Percentiles rank a stretch among this genome's conserved stretches.
These are phyloP conservation scores for Saccharomyces cerevisiae DNA, from an alignment of 805 yeast species.

Conservation along the genomic window DNA sequence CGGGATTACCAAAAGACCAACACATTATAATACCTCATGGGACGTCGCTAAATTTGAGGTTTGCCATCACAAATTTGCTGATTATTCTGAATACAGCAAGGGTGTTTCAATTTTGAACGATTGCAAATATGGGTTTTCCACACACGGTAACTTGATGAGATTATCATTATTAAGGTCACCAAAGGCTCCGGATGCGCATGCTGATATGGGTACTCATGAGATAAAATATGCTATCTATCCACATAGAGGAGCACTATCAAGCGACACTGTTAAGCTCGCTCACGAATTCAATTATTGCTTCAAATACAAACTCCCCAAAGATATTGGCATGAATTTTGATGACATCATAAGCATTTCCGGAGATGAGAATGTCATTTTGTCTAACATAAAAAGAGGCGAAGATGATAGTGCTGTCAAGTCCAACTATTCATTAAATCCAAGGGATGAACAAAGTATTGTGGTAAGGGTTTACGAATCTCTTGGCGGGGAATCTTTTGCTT, in stretches of 20 bases:
- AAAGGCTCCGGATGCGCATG: slow-evolving; percentile 88
- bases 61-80: slow-evolving; percentile 89
- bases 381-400: slow-evolving; percentile 81
- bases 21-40: slow-evolving; percentile 93
- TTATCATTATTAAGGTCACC: slow-evolving; percentile 82
- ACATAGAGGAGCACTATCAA: slow-evolving; percentile 59
- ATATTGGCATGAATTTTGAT: slow-evolving; percentile 14
- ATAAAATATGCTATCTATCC: slow-evolving; percentile 82
- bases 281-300: slow-evolving; percentile 64
- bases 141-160: slow-evolving; percentile 89
- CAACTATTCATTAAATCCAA: slow-evolving; percentile 38
- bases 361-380: slow-evolving; percentile 53
- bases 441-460: slow-evolving; percentile 46
- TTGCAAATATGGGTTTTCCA: slow-evolving; percentile 83
- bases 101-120: slow-evolving; percentile 84
- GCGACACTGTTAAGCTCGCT: slow-evolving; percentile 63
- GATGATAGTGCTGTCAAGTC: slow-evolving; percentile 55
- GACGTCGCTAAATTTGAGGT: slow-evolving; percentile 95
- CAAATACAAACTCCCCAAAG: slow-evolving; percentile 15
- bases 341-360: slow-evolving; percentile 36
- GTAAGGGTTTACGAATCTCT: slow-evolving; percentile 78
- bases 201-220: slow-evolving; percentile 84
- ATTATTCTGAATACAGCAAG: slow-evolving; percentile 74
- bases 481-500: slow-evolving; percentile 66
- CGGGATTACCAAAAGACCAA: slow-evolving; percentile 85